These are phyloP conservation scores for Brettanomyces nanus DNA, from an alignment of 805 yeast species.

Conservation along the genomic window DNA sequence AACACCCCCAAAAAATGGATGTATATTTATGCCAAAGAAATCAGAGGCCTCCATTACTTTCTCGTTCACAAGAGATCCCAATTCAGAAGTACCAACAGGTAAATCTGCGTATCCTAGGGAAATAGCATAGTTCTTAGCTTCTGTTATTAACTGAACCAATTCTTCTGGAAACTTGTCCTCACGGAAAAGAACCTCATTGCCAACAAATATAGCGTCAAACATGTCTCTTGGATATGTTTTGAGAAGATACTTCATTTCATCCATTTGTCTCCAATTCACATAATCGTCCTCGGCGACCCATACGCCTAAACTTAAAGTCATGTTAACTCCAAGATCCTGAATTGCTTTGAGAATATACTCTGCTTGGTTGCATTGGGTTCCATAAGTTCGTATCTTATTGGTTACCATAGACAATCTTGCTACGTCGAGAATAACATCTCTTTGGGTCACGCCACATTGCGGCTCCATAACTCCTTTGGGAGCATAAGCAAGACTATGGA, in stretches of 20 bases:
- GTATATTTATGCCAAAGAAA: conserved; percentile 53
- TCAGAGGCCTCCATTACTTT: conserved; percentile 39
- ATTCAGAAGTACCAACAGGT: conserved; percentile 57
- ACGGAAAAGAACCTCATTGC: conserved; percentile 55
- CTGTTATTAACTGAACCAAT: conserved; percentile 34
- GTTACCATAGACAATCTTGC: conserved; percentile 53
- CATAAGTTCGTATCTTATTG: conserved; percentile 46
- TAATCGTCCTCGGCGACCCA: conserved; percentile 46
- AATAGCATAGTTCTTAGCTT: conserved; percentile 31
- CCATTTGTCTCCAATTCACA: conserved; percentile 38
- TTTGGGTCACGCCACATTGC: conserved; percentile 38
- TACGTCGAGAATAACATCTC: conserved; percentile 48
- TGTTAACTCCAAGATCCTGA: conserved; percentile 37
- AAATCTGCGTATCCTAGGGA: conserved; percentile 29
- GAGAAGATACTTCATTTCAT: conserved; percentile 34
- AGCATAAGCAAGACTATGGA: conserved; percentile 54
- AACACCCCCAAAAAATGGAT: conserved; percentile 62
- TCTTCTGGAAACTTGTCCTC: conserved; percentile 34
- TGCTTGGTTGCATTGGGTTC: conserved; percentile 55
- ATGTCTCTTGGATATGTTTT: conserved; percentile 33
- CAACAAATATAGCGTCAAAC: conserved; percentile 48
- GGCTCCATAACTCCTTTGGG: conserved; percentile 46
- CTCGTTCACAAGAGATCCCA: conserved; percentile 38
- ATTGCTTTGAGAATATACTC: conserved; percentile 46
- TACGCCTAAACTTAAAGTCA: conserved; percentile 54